Conservation (phyloP, 2,329 filamentous ascomycete species). For the Septoria petroselini region DNA sequence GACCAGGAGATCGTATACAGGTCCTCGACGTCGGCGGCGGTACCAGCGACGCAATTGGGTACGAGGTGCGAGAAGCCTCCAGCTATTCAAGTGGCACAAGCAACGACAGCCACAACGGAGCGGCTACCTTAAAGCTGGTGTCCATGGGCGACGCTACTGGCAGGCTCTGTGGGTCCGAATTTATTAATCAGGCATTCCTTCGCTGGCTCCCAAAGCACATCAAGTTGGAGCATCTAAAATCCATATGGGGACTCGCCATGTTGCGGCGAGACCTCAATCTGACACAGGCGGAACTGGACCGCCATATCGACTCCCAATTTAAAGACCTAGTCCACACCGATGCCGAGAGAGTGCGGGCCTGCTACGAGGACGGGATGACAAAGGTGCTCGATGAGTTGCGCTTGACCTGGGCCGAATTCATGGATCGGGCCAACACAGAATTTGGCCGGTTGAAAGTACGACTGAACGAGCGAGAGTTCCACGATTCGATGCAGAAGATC, state of each 20-base stretch:
- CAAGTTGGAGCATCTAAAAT: not conserved
- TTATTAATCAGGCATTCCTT: conserved; percentile 11
- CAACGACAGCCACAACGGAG: conserved; percentile 1
- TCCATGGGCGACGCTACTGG: conserved; percentile 6
- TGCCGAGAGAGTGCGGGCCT: not conserved
- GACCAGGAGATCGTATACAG: conserved; percentile 7
- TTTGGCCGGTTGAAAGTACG: not conserved
- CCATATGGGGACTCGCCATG: not conserved
- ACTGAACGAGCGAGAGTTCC: not conserved
- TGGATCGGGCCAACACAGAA: conserved; percentile 1
- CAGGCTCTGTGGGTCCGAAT: conserved; percentile 16
- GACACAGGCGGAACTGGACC: not conserved
- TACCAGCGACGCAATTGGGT: conserved; percentile 17
- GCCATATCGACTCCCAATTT: not conserved
- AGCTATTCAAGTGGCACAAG: not conserved
- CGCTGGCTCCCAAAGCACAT: conserved; percentile 3
- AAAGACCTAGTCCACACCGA: not conserved
- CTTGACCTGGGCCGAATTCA: not conserved
- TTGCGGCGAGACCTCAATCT: not conserved
- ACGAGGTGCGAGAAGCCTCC: not conserved
- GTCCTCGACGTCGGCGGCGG: conserved; percentile 18
- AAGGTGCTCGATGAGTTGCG: not conserved
- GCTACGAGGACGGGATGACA: not conserved
- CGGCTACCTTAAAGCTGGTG: conserved; percentile 3
- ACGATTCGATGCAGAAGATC: not conserved